Base-by-base conservation (phyloP, 1,284 basidiomycete species). In the Hypsizygus ulmarius region DNA sequence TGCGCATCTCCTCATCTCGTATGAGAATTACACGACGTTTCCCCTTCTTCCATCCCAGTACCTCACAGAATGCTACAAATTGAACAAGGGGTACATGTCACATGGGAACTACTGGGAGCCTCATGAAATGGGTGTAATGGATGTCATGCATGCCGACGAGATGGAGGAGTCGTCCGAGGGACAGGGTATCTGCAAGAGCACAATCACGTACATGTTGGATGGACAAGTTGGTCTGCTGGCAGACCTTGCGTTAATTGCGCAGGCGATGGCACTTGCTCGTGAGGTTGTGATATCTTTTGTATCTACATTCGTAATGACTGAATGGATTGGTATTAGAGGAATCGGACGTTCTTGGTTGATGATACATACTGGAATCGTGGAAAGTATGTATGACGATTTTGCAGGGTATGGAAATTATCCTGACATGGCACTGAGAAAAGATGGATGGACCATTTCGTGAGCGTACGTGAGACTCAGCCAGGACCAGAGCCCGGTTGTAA, bases 141-240 rank as follows among this genome's bases (percentile, higher is more conserved):
- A 84, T 56, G 79, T 81, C 5, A 50, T 61, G 11, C 81, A 85
- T 56, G 60, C 67, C 28, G 68, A 75, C 47, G 66, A 71, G 38
- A 54, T 59, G 18, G 57, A 63, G 3, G 3, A 3, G 7, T 25
- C 21, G 7, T 25, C 7, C 7, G 21, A 25, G 21, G 59, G 66
- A 40, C 65, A 69, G 39, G 67, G 63, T 25, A 61, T 78, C 12
- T 87, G 84, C 64, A 67, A 62, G 11, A 79, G 73, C 48, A 82
- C 80, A 0, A 78, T 87, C 55, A 87, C 84, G 0, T 87, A 87
- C 58, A 74, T 84, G 76, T 67, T 87, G 32, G 82, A 83, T 58
- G 83, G 83, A 5, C 66, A 74, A 40, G 79, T 82, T 5, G 84
- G 84, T 19, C 67, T 87, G 15, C 62, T 77, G 15, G 79, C 79